Conservation (phyloP, 768 basidiomycete genomes). For the Russula vinacea region DNA sequence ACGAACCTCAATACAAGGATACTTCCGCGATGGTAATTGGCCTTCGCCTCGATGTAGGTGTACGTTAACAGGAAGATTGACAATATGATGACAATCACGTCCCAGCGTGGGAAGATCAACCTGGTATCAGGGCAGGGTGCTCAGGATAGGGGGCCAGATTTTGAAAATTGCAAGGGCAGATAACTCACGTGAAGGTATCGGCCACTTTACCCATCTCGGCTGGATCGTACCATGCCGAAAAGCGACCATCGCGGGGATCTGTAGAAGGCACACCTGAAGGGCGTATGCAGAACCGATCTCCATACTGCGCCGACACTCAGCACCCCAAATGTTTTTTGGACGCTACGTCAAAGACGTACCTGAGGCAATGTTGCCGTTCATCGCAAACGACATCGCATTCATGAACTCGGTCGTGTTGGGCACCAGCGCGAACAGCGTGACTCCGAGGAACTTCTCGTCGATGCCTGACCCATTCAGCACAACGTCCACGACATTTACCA, state of each 20-base stretch:
- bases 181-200: constrained; percentile 85
- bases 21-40: constrained; percentile 96
- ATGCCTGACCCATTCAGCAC: constrained; percentile 87
- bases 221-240: constrained; percentile 92
- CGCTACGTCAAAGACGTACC: constrained; percentile 47
- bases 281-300: constrained; percentile 99
- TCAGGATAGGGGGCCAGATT: too few relatives aligned
- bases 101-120: constrained; percentile 98
- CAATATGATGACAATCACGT: constrained; percentile 89
- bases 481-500: constrained; percentile 94
- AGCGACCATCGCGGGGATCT: constrained; percentile 99
- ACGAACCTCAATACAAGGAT: constrained; percentile 86
- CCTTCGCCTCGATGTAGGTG: constrained; percentile 98
- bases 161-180: background rate
- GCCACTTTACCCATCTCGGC: constrained; percentile 81
- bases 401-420: constrained; percentile 99
- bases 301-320: constrained; percentile 60
- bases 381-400: constrained; percentile 97
- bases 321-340: background rate
- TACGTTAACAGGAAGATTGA: constrained; percentile 98
- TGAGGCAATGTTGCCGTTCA: constrained; percentile 97
- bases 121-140: constrained; percentile 41
- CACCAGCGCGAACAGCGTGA: constrained; percentile 94
- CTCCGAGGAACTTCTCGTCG: constrained; percentile 95
- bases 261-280: constrained; percentile 93